Evolutionary conservation across 371 early-diverging fungal species (phyloP), one percentile per base, ranked within the genome.

Genomic region (Zychaea mexicana): DNA sequence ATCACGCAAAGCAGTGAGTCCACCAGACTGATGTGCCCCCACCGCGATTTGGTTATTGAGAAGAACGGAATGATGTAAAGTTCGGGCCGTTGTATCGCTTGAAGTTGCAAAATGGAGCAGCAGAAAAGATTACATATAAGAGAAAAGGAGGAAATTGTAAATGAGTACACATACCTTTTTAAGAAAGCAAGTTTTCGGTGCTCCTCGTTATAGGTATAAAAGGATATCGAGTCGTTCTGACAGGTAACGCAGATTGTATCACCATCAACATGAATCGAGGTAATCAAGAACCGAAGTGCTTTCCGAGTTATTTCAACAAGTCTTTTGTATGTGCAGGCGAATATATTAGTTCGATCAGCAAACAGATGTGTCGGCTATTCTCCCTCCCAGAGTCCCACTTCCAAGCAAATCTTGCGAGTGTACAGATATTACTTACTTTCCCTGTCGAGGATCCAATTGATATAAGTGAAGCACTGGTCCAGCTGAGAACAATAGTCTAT

Each of bases 111-210:
- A n/a, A n/a, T n/a, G n/a, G n/a, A n/a, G n/a, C n/a, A n/a, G n/a
- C n/a, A n/a, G n/a, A n/a, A n/a, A n/a, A n/a, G n/a, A n/a, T n/a
- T n/a, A n/a, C n/a, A n/a, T n/a, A n/a, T n/a, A n/a, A n/a, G n/a
- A n/a, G n/a, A n/a, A n/a, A n/a, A n/a, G n/a, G n/a, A n/a, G n/a
- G n/a, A n/a, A n/a, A n/a, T n/a, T n/a, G n/a, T n/a, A n/a, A n/a
- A n/a, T n/a, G n/a, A n/a, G n/a, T n/a, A n/a, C n/a, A 42, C n/a
- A 15, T 42, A 75, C 78, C 80, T 77, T 65, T 77, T 77, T 13
- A 67, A 38, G 22, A 73, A 71, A 13, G 68, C 65, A 19, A 77
- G 42, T 1, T 59, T 70, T 21, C 58, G 57, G 0, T 62, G 49
- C 17, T 64, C 64, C 21, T 49, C 30, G 31, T 76, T 62, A 31